Base-by-base conservation (phyloP, 2,329 filamentous ascomycete genomes). In the Metarhizium rileyi region DNA sequence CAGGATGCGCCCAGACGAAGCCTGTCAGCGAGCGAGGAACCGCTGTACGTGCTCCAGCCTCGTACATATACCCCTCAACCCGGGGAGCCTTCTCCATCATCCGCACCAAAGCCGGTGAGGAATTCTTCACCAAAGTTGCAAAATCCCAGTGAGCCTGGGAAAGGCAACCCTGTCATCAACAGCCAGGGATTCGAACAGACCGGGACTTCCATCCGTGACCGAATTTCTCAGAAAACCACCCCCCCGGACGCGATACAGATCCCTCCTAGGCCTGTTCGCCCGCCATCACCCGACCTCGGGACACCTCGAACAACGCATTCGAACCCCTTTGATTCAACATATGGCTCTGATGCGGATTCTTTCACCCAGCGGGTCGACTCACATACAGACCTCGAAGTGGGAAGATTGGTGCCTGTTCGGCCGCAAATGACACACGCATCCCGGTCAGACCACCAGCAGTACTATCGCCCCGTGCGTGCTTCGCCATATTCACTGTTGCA, bases 401-500 rank as follows among this genome's bases (percentile, higher is more conserved):
- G 62, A 51, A 56, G 63, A 42, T 55, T 59, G 12, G 51, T 56
- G 20, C 57, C 59, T 43, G 40, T 51, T 3, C 56, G 55, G 3
- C 56, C 59, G 16, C 59, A 55, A 20, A 42, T 63, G 10, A 52
- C 63, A 26, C 55, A 61, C 20, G 69, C 67, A 1, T 66, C 67
- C 8, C 59, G 57, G 16, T 68, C 65, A 20, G 66, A 69, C 47
- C 57, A 66, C 8, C 63, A 64, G 40, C 80, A 83, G 53, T 76
- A 72, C 55, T 84, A 82, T 63, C 76, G 75, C 10, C 80, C 81
- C 0, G 80, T 84, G 2, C 75, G 75, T 42, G 80, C 80, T 14
- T 81, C 75, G 42, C 80, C 80, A 3, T 76, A 84, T 56, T 84
- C 80, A 5, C 80, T 81, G 12, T 65, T 84, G 1, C 80, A 83